Evolutionary conservation across 2,329 filamentous ascomycete genomes (phyloP).

Genomic region (Botrytis byssoidea): DNA sequence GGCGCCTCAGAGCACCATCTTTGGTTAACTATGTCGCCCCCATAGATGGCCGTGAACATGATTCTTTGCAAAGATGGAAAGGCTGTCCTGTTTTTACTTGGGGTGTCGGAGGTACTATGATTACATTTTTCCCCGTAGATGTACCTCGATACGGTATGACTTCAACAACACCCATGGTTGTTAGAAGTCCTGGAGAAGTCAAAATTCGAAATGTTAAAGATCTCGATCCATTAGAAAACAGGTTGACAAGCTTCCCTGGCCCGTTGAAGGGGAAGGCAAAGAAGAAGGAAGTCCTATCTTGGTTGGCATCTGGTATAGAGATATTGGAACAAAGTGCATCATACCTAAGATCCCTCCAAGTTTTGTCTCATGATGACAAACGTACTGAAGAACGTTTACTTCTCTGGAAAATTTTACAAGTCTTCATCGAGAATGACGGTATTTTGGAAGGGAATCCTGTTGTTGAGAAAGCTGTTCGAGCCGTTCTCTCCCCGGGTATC

Average conservation of each 20-base stretch:
- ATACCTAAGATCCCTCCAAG: slow-evolving; percentile 46
- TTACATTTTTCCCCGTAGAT: slow-evolving; percentile 85
- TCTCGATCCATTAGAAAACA: slow-evolving; percentile 67
- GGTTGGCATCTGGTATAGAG: slow-evolving; percentile 77
- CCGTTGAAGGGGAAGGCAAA: slow-evolving; percentile 86
- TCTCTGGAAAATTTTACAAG: slow-evolving; percentile 80
- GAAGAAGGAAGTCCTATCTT: slow-evolving; percentile 87
- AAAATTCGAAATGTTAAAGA: slow-evolving; percentile 75
- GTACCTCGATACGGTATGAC: slow-evolving; percentile 77
- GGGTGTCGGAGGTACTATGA: slow-evolving; percentile 79
- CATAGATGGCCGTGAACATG: slow-evolving; percentile 65
- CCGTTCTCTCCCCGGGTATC: slow-evolving; percentile 65
- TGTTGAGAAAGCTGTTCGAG: slow-evolving; percentile 72
- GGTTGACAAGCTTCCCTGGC: slow-evolving; percentile 80
- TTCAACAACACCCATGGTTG: slow-evolving; percentile 71
- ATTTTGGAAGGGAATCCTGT: slow-evolving; percentile 68
- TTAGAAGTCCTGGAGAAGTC: slow-evolving; percentile 79
- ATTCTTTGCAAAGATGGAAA: slow-evolving; percentile 86
- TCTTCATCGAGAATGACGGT: slow-evolving; percentile 86
- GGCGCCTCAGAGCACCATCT: slow-evolving; percentile 53
- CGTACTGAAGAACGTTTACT: slow-evolving; percentile 75
- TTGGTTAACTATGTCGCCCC: slow-evolving; percentile 59
- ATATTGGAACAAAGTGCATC: slow-evolving; percentile 58
- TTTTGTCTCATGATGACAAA: slow-evolving; percentile 61
- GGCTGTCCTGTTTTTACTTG: slow-evolving; percentile 84